These are phyloP conservation scores for Saccharomycopsis phalli DNA, from an alignment of 1,139 yeast genomes.

Conservation along the genomic window DNA sequence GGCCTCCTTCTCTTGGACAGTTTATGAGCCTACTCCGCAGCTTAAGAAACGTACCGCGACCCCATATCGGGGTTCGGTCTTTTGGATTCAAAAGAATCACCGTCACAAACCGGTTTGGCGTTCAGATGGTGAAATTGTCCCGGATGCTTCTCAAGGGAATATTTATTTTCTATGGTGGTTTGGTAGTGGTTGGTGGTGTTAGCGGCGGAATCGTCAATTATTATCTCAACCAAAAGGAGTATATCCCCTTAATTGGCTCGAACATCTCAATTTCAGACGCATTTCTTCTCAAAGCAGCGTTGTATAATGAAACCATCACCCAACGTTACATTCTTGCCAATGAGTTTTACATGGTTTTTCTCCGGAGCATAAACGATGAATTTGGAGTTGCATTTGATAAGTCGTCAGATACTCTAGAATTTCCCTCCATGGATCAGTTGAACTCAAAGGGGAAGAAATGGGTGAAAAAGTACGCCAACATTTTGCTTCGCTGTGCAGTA, in stretches of 20 bases:
- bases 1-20: not conserved
- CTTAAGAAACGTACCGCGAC: no score
- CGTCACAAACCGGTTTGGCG: constrained; percentile 13
- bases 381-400: constrained; percentile 16
- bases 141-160: constrained; percentile 11
- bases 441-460: constrained; percentile 11
- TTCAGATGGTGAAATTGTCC: constrained; percentile 9
- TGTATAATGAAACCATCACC: constrained; percentile 11
- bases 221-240: constrained; percentile 13
- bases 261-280: not conserved
- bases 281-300: constrained; percentile 9
- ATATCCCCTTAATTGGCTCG: constrained; percentile 4
- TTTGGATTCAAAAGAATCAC: constrained; percentile 11
- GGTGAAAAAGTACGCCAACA: constrained; percentile 16
- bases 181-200: constrained; percentile 1
- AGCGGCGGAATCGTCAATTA: constrained; percentile 4
- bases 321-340: constrained; percentile 12
- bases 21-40: not conserved
- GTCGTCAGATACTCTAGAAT: constrained; percentile 10
- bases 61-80: no score
- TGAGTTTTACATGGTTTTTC: constrained; percentile 19
- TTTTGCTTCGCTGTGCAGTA: constrained; percentile 12
- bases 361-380: constrained; percentile 13
- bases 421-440: constrained; percentile 9
- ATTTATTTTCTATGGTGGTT: constrained; percentile 9